These are phyloP conservation scores for Penicillium paradoxum DNA, from an alignment of 495 filamentous ascomycete genomes.

Conservation along the genomic window DNA sequence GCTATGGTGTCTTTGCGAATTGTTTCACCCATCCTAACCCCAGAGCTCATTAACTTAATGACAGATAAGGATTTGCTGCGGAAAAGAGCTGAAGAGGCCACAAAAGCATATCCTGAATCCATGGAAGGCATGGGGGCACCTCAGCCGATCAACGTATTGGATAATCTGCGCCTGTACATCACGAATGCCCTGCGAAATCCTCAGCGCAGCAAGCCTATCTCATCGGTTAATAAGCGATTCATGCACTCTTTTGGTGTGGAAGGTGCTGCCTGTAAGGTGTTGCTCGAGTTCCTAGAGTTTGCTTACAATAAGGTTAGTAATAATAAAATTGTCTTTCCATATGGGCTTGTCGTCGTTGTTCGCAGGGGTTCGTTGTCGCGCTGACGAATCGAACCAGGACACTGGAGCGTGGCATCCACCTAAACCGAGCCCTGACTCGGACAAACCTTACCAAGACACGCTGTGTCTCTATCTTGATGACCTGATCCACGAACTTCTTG, in stretches of 20 bases:
- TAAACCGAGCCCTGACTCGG: constrained; percentile 27
- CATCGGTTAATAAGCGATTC: constrained; percentile 67
- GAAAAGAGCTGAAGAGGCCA: constrained; percentile 48
- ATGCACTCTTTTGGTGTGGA: constrained; percentile 58
- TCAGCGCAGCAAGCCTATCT: constrained; percentile 50
- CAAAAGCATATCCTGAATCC: constrained; percentile 52
- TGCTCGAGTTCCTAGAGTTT: constrained; percentile 64
- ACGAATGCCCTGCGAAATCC: constrained; percentile 51
- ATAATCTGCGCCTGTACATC: constrained; percentile 58
- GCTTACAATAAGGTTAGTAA: constrained; percentile 30
- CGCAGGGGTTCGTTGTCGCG: neutral
- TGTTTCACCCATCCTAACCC: constrained; percentile 47
- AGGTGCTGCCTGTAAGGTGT: constrained; percentile 50
- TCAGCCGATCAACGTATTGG: constrained; percentile 45
- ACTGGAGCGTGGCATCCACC: constrained; percentile 46
- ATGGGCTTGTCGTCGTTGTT: neutral
- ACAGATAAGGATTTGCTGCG: constrained; percentile 51
- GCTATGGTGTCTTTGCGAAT: constrained; percentile 52
- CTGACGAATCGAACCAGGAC: constrained; percentile 22
- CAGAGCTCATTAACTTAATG: constrained; percentile 48
- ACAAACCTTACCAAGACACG: constrained; percentile 41
- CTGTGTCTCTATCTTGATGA: constrained; percentile 51
- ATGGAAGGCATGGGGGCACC: constrained; percentile 49
- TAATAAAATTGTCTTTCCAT: neutral
- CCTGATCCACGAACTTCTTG: constrained; percentile 45